Base-by-base conservation (phyloP, 1,284 basidiomycete species). In the Naganishia liquefaciens region DNA sequence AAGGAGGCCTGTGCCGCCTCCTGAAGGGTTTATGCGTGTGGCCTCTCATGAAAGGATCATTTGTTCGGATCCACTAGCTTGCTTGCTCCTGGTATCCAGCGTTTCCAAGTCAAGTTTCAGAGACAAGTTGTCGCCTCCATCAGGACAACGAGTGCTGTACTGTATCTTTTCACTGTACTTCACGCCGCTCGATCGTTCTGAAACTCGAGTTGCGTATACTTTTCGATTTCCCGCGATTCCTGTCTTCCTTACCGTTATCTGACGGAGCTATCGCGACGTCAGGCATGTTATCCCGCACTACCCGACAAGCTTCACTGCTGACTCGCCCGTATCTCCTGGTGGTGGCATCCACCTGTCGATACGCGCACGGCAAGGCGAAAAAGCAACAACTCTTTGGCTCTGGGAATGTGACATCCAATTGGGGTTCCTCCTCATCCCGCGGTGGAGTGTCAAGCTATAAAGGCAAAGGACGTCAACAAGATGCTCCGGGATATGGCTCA, bases 301-400 rank as follows among this genome's bases (percentile, higher is more conserved):
- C 54, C 5, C 28, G 54, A 3, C 28, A 15, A 28, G 11, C 23
- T 0, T 3, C 54, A 21, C 25, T 13, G 5, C 10, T 27, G 13
- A 21, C 37, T 21, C 53, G 21, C 17, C 28, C 30, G 23, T 21
- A 21, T 11, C 44, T 19, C 3, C 15, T 28, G 7, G 21, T 33
- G 0, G 27, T 19, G 5, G 27, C 23, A 3, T 2, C 17, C 7
- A 23, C 44, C 23, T 60, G 46, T 46, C 57, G 46, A n/a, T 25
- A 60, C 57, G 57, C 57, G 3, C 57, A 60, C 15, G 21, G 46
- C 3, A 60, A 49, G 28, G 44, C 46, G 30, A 49, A 60, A 21
- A 60, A 60, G n/a, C 57, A 60, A 46, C 57, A 39, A 28, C 46
- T 33, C 33, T 60, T 27, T 19, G 33, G 28, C 46, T 49, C 57